These are phyloP conservation scores for Microbotryum scabiosae DNA, from an alignment of 1,284 basidiomycete species.

Conservation along the genomic window DNA sequence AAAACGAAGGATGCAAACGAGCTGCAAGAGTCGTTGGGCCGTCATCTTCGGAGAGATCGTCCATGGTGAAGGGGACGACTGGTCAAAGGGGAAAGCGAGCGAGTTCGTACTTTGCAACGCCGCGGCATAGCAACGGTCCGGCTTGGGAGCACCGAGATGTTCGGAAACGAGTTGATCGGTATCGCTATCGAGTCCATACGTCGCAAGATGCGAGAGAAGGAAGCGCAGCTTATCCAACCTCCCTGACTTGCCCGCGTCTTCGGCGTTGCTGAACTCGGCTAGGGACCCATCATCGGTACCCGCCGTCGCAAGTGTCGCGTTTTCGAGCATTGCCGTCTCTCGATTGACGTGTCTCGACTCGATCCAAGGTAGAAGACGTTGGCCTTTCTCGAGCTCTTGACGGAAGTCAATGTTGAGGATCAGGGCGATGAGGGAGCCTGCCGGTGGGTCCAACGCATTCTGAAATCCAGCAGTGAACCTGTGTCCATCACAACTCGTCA, in stretches of 20 bases:
- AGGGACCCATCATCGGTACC: constrained; percentile 21
- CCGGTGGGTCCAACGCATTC: neutral
- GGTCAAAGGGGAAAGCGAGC: neutral
- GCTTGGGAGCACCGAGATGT: constrained; percentile 39
- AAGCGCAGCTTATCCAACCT: constrained; percentile 16
- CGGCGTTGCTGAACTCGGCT: constrained; percentile 33
- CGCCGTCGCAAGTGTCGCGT: neutral
- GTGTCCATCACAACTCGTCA: too few relatives aligned
- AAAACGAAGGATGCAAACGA: constrained; percentile 59
- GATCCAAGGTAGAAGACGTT: constrained; percentile 12
- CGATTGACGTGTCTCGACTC: neutral
- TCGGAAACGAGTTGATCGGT: constrained; percentile 58
- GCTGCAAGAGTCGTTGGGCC: constrained; percentile 57
- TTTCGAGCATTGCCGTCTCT: too few relatives aligned
- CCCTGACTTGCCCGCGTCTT: constrained; percentile 22
- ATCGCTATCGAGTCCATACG: constrained; percentile 44
- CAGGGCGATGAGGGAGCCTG: constrained; percentile 1
- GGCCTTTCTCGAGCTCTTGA: neutral
- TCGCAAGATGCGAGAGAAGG: constrained; percentile 44
- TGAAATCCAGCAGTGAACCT: neutral
- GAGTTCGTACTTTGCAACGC: neutral
- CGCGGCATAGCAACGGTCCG: constrained; percentile 19
- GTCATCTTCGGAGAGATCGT: constrained; percentile 59
- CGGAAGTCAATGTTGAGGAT: constrained; percentile 13
- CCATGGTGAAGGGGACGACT: constrained; percentile 2